Base-by-base conservation (phyloP, 148 eudicot species). In the Bassia scoparia region DNA sequence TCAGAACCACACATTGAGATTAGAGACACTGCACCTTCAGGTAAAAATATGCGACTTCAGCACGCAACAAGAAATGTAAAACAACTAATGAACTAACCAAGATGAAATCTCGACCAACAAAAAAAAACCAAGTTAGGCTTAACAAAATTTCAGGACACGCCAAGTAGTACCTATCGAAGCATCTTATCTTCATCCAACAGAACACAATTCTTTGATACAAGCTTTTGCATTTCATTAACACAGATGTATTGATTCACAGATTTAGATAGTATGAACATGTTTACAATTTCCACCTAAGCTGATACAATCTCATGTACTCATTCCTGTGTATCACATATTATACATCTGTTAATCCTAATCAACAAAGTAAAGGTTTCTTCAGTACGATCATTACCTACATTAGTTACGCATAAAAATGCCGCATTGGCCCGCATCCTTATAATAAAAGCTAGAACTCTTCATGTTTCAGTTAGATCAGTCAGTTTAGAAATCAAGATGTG, bases 281-380 rank as follows among this genome's bases (percentile, higher is more conserved):
- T 38, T 67, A 37, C 70, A 74, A 74, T 27, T 58, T 74, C 68
- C 48, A 75, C 64, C 72, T 69, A 78, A 69, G 56, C 71, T 71
- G 59, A 66, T 60, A 38, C 58, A 52, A n/a, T 18, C 70, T 74
- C 46, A 63, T 69, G 77, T 74, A 58, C 75, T 74, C 29, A 61
- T 52, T 68, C 69, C 31, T 26, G 63, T 66, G 69, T 70, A 80
- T 41, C 76, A 65, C 71, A 75, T 80, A n/a, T n/a, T n/a, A 37
- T 70, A 80, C 82, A 80, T 37, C 49, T 50, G 63, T 75, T 70
- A 75, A 70, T 48, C 41, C 75, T 54, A 59, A 23, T 30, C 61
- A 54, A 70, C 75, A 73, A 67, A 67, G 68, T 44, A 23, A 58
- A 55, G 67, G 61, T 59, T 67, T 74, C 71, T 56, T 37, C 35